Base-by-base conservation (phyloP, 805 yeast species). In the Metschnikowia borealis region DNA sequence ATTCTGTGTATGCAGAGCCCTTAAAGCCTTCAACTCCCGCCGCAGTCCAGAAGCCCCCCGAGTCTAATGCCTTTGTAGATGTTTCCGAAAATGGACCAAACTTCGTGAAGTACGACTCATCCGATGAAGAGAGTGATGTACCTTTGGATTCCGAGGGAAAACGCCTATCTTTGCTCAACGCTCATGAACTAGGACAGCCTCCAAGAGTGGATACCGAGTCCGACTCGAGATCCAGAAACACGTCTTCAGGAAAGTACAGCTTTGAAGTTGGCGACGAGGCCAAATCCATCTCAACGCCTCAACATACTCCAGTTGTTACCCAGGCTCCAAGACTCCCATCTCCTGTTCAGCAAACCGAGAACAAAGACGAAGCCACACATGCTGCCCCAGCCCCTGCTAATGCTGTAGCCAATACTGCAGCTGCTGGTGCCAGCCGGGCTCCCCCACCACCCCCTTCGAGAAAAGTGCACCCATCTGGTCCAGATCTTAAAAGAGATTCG, bases 391-490 rank as follows among this genome's bases (percentile, higher is more conserved):
- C 11, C 15, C 45, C 45, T 20, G 29, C 11, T 17, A 14, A 13
- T n/a, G 23, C 45, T 21, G 37, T 18, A 5, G 35, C 38, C n/a
- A n/a, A 13, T 32, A 6, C 35, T 18, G 20, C 32, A 10, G 11
- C 29, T 26, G 29, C 29, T 26, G 29, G 29, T n/a, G 33, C 36
- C 20, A 41, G 10, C 26, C 37, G 18, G 31, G 31, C 80, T 3
- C 84, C 85, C 5, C 76, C 78, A 3, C 80, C 82, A 35, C 85
- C 84, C 17, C 84, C 84, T 36, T 70, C 84, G 1, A 74, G 85
- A 62, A 81, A 79, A 58, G 73, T 71, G 13, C 55, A 58, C 31
- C 38, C 48, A 18, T 26, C 39, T 29, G 29, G 35, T 14, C 44
- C 38, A 10, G 56, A 53, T 14, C 31, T 20, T 5, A 53, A 34